phyloP scores from a whole-genome alignment of 2,329 filamentous ascomycete species.

The Lasiodiplodia hormozganensis region DNA sequence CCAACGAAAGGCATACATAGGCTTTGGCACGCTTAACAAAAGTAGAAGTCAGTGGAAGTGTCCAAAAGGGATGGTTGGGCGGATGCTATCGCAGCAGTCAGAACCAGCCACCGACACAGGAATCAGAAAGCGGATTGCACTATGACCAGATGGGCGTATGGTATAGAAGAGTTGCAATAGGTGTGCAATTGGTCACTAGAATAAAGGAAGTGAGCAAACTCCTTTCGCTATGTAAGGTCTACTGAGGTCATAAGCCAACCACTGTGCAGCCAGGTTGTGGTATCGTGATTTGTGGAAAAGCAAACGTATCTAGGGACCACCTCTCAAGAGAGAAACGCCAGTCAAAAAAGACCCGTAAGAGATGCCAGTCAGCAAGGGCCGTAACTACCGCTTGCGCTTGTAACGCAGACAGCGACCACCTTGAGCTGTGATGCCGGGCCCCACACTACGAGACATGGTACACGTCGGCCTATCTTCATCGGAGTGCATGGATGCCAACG shows the following conservation, averaged over 20 bases:
- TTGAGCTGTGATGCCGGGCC: slow-evolving; percentile 60
- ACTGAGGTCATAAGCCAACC: background rate
- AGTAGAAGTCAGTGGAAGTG: too few species aligned
- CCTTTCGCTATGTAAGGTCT: background rate
- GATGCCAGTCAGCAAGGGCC: background rate
- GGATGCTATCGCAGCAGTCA: too few species aligned
- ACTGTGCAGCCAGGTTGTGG: background rate
- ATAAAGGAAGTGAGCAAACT: background rate
- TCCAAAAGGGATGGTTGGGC: too few species aligned
- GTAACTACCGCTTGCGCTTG: slow-evolving; percentile 37
- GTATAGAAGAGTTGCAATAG: background rate
- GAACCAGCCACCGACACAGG: background rate
- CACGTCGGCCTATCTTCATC: slow-evolving; percentile 76
- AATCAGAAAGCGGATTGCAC: background rate
- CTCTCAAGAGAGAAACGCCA: background rate
- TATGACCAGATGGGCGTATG: too few species aligned
- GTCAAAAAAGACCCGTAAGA: background rate
- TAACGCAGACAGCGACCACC: slow-evolving; percentile 58
- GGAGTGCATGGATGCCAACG: slow-evolving; percentile 86
- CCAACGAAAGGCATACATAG: too few species aligned
- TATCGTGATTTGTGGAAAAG: background rate
- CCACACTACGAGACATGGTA: slow-evolving; percentile 81
- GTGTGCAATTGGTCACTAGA: background rate
- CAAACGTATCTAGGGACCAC: background rate
- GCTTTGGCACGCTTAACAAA: too few species aligned